Percentiles rank a stretch among this genome's conserved stretches.
phyloP scores from a whole-genome alignment of 139 green algal genomes.

The Zygnema circumcarinatum region DNA sequence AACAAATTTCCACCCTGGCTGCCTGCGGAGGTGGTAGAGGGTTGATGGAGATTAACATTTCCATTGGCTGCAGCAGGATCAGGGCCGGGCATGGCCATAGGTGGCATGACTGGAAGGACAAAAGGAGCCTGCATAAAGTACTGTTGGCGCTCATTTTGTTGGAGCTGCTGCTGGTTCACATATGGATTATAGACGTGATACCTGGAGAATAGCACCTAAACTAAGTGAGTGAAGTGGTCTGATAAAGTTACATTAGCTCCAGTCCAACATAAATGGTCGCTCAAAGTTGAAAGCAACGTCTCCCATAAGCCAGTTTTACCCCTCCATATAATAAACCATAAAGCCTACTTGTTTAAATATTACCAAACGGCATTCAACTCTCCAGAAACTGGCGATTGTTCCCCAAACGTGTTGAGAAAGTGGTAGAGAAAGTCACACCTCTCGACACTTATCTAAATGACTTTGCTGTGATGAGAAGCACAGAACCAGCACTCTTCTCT shows the following conservation, averaged over 20 bases:
- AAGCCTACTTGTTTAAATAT: too few relatives aligned
- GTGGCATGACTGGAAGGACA: neutral
- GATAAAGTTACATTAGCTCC: neutral
- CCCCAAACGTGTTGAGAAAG: too few relatives aligned
- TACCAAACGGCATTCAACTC: too few relatives aligned
- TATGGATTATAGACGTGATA: neutral
- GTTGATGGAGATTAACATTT: neutral
- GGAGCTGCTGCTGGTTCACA: constrained; percentile 7
- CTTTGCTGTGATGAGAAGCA: too few relatives aligned
- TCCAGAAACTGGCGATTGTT: too few relatives aligned
- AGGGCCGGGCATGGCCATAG: neutral
- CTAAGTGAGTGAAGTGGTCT: too few relatives aligned
- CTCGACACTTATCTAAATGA: too few relatives aligned
- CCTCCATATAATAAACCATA: neutral
- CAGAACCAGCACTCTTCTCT: too few relatives aligned
- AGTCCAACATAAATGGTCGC: neutral
- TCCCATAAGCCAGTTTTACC: too few relatives aligned
- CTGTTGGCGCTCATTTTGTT: neutral
- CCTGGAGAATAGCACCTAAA: neutral
- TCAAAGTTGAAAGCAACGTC: too few relatives aligned
- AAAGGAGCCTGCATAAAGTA: neutral
- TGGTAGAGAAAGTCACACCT: too few relatives aligned
- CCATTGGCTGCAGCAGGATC: neutral
- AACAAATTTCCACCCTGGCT: neutral
- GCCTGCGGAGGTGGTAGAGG: neutral